A percentile compares a stretch with the other conserved stretches of the same genome.
phyloP scores from a whole-genome alignment of 495 filamentous ascomycete species.

The Penicillium flavigenum region DNA sequence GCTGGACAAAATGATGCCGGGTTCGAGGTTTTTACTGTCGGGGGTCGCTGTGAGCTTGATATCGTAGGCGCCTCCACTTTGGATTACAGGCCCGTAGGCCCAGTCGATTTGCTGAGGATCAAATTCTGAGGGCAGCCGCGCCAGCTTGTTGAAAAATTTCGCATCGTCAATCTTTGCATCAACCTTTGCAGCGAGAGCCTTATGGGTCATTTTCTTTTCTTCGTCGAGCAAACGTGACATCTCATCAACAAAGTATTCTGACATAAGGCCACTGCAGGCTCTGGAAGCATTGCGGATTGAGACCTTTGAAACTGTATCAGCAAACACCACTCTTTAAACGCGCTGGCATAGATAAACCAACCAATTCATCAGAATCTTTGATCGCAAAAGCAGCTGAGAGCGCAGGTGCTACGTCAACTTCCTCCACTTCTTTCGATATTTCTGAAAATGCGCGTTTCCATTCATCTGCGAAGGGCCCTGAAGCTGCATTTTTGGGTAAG shows the following conservation, averaged over 20 bases:
- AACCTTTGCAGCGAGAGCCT: slow-evolving; percentile 75
- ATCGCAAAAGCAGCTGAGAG: slow-evolving; percentile 86
- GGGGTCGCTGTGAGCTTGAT: slow-evolving; percentile 71
- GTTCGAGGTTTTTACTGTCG: slow-evolving; percentile 81
- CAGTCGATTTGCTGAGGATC: slow-evolving; percentile 92
- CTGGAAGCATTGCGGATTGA: slow-evolving; percentile 90
- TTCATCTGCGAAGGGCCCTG: slow-evolving; percentile 90
- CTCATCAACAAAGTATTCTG: slow-evolving; percentile 92
- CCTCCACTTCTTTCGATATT: slow-evolving; percentile 78
- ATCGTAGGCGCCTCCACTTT: slow-evolving; percentile 95
- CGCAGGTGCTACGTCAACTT: slow-evolving; percentile 80
- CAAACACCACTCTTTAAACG: neutral
- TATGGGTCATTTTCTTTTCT: slow-evolving; percentile 95
- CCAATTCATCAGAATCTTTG: slow-evolving; percentile 92
- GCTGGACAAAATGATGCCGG: slow-evolving; percentile 86
- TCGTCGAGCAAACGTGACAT: slow-evolving; percentile 94
- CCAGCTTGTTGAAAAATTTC: slow-evolving; percentile 85
- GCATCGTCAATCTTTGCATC: slow-evolving; percentile 85
- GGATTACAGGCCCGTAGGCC: slow-evolving; percentile 85
- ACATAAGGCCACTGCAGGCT: slow-evolving; percentile 87
- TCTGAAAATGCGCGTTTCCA: slow-evolving; percentile 82
- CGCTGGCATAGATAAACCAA: slow-evolving; percentile 32
- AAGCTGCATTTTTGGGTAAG: slow-evolving; percentile 75
- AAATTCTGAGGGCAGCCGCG: slow-evolving; percentile 81
- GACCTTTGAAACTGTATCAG: slow-evolving; percentile 49